phyloP scores from a whole-genome alignment of 1,284 basidiomycete genomes.

The Irpex rosettiformis region DNA sequence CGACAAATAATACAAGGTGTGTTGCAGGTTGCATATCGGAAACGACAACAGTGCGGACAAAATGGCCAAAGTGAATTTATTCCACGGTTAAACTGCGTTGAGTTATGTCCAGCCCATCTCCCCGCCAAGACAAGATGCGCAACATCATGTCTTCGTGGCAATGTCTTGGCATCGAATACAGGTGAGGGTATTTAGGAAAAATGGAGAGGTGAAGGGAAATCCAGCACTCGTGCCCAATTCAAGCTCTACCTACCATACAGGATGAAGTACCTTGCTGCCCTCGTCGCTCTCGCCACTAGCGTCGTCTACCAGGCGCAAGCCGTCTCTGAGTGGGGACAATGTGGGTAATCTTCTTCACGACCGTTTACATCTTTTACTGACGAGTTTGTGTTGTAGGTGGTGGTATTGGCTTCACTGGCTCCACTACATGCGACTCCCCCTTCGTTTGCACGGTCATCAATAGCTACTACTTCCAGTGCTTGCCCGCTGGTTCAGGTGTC shows the following conservation, averaged over 20 bases:
- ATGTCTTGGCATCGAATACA: not conserved
- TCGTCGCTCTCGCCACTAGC: slow-evolving; percentile 24
- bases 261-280: slow-evolving; percentile 26
- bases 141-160: not conserved
- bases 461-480: slow-evolving; percentile 26
- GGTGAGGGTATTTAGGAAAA: not conserved
- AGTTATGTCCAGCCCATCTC: not conserved
- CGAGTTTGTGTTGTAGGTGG: slow-evolving; percentile 13
- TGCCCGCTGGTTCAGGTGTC: slow-evolving; percentile 14
- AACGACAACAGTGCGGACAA: not conserved
- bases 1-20: not conserved
- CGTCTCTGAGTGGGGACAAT: slow-evolving; percentile 26
- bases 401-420: slow-evolving; percentile 23
- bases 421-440: slow-evolving; percentile 22
- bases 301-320: slow-evolving; percentile 22
- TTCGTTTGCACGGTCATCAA: slow-evolving; percentile 18
- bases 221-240: not conserved
- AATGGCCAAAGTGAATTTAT: not conserved
- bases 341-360: slow-evolving; percentile 12
- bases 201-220: not conserved
- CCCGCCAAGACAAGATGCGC: not conserved
- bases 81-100: not conserved
- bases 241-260: not conserved
- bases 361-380: not conserved
- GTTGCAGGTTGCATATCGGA: not conserved